Conservation (phyloP, 2,329 filamentous ascomycete genomes). For the Tolypocladium endophyticum region DNA sequence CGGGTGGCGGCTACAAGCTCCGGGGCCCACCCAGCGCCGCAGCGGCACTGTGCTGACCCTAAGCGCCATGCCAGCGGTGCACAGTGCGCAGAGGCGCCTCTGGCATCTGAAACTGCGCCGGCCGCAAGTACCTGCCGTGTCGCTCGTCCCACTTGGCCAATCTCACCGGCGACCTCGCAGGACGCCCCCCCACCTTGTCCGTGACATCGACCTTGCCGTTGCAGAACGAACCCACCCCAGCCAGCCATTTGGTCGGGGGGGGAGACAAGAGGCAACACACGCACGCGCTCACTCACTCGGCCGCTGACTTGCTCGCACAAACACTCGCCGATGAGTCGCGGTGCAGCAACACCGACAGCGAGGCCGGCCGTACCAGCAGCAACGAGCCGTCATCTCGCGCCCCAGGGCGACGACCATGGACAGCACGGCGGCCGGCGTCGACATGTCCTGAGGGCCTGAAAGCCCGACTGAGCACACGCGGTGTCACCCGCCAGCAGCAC, state of each 20-base stretch:
- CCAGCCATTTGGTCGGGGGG: background rate
- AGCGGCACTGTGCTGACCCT: background rate
- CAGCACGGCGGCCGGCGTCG: background rate
- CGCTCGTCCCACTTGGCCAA: background rate
- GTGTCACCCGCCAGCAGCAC: background rate
- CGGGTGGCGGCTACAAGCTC: background rate
- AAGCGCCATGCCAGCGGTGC: background rate
- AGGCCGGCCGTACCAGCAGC: background rate
- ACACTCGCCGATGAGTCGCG: background rate
- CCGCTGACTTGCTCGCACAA: constrained; percentile 1
- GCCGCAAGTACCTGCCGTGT: background rate
- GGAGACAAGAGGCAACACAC: constrained; percentile 1
- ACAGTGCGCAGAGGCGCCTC: background rate
- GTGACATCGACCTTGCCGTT: background rate
- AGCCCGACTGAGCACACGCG: background rate
- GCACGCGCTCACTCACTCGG: background rate
- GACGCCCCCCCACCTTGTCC: background rate
- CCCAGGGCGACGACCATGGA: constrained; percentile 1
- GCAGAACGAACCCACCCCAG: constrained; percentile 1
- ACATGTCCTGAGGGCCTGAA: constrained; percentile 1
- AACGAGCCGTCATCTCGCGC: background rate
- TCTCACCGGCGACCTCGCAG: background rate
- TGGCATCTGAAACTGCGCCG: background rate
- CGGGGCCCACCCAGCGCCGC: background rate
- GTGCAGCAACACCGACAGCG: background rate